Percentiles rank a stretch among this genome's conserved stretches.
Evolutionary conservation across 345 rosid genomes (phyloP).

Genomic region (Citrus inodora): DNA sequence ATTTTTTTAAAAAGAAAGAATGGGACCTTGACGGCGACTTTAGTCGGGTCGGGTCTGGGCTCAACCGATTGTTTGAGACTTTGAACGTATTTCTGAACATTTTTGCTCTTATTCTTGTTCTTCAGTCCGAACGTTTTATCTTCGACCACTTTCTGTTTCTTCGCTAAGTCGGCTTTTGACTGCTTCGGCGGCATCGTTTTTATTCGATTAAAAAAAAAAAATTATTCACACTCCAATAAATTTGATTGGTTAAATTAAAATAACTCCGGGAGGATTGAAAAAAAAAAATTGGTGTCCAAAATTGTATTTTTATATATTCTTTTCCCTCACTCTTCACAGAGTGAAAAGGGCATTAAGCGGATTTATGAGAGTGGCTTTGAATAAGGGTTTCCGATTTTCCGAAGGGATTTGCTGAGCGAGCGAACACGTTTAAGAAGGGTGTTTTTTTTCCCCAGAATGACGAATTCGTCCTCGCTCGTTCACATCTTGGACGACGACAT

Average conservation of each 20-base stretch:
- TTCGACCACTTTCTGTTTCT: conserved; percentile 91
- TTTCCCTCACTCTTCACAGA: neutral
- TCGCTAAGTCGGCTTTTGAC: conserved; percentile 80
- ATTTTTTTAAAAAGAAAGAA: no score
- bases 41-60: conserved; percentile 66
- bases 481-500: neutral
- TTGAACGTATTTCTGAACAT: conserved; percentile 92
- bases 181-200: conserved; percentile 82
- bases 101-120: conserved; percentile 94
- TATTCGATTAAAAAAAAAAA: neutral
- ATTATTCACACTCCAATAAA: neutral
- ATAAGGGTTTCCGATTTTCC: conserved; percentile 1
- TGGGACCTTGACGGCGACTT: conserved; percentile 72
- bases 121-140: conserved; percentile 94
- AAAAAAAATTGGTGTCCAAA: neutral
- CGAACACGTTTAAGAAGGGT: neutral
- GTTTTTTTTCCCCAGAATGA: neutral
- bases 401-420: neutral
- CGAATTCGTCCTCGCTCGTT: neutral
- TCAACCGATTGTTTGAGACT: conserved; percentile 73
- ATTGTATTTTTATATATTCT: neutral
- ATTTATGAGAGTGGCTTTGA: neutral
- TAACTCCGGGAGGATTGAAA: neutral
- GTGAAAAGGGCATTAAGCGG: neutral
- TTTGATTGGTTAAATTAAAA: neutral